Conservation (phyloP, 768 basidiomycete species). For the Tricholoma terreum region DNA sequence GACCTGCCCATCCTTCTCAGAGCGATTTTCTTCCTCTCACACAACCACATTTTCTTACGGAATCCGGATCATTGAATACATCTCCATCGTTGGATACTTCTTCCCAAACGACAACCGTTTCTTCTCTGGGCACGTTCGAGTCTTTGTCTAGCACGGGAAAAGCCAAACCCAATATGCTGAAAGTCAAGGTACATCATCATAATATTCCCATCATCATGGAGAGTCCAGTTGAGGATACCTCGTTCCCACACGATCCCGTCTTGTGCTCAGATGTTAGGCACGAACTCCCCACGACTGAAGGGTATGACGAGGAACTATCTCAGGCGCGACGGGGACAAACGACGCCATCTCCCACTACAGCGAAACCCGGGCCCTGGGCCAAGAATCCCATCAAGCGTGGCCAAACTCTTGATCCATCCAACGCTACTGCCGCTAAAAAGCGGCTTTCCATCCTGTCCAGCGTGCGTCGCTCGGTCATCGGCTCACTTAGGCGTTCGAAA, state of each 20-base stretch:
- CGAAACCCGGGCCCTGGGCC: conserved; percentile 14
- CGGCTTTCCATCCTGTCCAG: conserved; percentile 34
- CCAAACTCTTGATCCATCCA: conserved; percentile 14
- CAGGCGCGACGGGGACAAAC: conserved; percentile 1
- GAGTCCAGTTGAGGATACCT: conserved; percentile 33
- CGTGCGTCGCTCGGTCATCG: conserved; percentile 43
- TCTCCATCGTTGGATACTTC: conserved; percentile 28
- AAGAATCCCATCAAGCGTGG: conserved; percentile 37
- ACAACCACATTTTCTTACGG: conserved; percentile 5
- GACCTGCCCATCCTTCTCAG: neutral
- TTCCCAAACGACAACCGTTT: conserved; percentile 25
- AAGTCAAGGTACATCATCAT: conserved; percentile 18
- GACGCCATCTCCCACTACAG: neutral
- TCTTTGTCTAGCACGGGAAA: conserved; percentile 5
- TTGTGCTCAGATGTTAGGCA: conserved; percentile 11
- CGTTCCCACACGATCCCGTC: conserved; percentile 5
- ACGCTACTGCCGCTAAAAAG: neutral
- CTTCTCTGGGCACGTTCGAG: conserved; percentile 19
- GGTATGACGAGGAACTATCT: conserved; percentile 9
- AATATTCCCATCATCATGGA: conserved; percentile 33
- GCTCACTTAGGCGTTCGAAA: conserved; percentile 27
- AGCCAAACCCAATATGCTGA: conserved; percentile 10
- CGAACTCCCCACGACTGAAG: conserved; percentile 10
- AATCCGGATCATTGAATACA: conserved; percentile 22
- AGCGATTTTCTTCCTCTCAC: conserved; percentile 2